Conservation (phyloP, 495 filamentous ascomycete species). For the Talaromyces borbonicus region DNA sequence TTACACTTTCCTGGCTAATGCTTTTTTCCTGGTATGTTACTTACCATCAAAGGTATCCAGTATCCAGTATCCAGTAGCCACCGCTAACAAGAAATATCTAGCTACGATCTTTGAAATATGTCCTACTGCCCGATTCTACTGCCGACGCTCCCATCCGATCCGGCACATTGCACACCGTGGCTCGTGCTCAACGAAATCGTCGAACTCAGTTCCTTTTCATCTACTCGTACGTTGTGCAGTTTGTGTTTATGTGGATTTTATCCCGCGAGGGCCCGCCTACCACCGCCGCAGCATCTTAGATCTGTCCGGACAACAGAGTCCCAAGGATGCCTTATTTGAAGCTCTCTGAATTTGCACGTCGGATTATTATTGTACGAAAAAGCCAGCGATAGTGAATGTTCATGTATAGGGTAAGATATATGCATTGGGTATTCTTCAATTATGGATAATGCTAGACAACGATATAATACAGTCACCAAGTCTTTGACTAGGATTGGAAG, state of each 20-base stretch:
- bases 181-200: constrained; percentile 74
- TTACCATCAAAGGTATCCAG: too few species aligned
- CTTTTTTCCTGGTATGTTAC: constrained; percentile 77
- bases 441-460: too few species aligned
- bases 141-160: constrained; percentile 50
- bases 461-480: too few species aligned
- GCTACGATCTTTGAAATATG: constrained; percentile 92
- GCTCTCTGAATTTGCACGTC: too few species aligned
- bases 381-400: not conserved
- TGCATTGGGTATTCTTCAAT: too few species aligned
- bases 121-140: constrained; percentile 78
- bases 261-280: constrained; percentile 41
- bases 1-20: constrained; percentile 88
- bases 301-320: not conserved
- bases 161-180: constrained; percentile 64
- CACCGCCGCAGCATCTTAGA: constrained; percentile 1
- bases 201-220: constrained; percentile 92
- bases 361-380: too few species aligned
- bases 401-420: not conserved
- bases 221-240: constrained; percentile 88
- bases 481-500: too few species aligned
- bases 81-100: constrained; percentile 22
- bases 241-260: constrained; percentile 91
- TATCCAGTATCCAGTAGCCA: too few species aligned
- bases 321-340: too few species aligned